phyloP scores from a whole-genome alignment of 805 yeast species.

The Ogataea philodendri region DNA sequence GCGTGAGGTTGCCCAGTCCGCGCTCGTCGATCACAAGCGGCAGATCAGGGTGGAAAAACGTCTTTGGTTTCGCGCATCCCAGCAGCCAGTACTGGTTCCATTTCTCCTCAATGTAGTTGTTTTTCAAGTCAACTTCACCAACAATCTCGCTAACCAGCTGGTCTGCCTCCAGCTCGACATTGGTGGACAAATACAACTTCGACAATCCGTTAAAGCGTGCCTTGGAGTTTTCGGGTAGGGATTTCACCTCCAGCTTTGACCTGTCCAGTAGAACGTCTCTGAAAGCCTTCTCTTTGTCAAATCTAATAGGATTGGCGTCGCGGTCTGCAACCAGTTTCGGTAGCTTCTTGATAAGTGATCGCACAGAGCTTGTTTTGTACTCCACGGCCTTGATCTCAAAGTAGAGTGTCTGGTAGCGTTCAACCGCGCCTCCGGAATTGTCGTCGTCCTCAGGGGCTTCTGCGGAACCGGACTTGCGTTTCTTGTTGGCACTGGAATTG shows the following conservation, averaged over 20 bases:
- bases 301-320: constrained; percentile 20
- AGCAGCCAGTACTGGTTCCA: constrained; percentile 73
- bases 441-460: constrained; percentile 34
- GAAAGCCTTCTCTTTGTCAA: constrained; percentile 23
- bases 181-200: constrained; percentile 58
- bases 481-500: constrained; percentile 34
- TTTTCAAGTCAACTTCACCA: constrained; percentile 71
- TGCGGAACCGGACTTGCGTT: constrained; percentile 31
- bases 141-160: constrained; percentile 57
- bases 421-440: constrained; percentile 43
- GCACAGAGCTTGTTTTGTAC: constrained; percentile 39
- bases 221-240: constrained; percentile 56
- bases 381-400: constrained; percentile 45
- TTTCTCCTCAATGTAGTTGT: constrained; percentile 59
- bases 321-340: constrained; percentile 25
- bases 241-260: constrained; percentile 40
- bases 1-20: constrained; percentile 67
- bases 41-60: constrained; percentile 52
- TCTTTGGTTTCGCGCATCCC: constrained; percentile 68
- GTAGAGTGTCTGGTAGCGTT: constrained; percentile 53
- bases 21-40: constrained; percentile 79
- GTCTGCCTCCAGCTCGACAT: constrained; percentile 40
- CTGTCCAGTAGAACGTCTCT: constrained; percentile 20
- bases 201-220: constrained; percentile 67
- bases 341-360: constrained; percentile 26